Conservation (phyloP, 441 rosid genomes). For the Gossypium davidsonii region DNA sequence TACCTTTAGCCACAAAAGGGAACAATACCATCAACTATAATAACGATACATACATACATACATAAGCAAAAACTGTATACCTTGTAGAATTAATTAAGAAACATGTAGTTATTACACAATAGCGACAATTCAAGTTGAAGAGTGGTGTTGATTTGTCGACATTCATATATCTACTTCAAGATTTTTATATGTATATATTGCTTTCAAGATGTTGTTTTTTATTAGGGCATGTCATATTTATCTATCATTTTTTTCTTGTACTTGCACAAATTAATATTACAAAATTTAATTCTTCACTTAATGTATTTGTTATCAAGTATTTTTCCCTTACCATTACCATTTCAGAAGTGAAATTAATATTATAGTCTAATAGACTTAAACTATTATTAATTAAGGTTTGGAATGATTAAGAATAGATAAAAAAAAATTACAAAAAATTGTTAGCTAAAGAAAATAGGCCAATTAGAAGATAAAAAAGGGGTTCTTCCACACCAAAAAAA, state of each 20-base stretch:
- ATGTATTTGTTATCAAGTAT: no score
- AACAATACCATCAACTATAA: neutral
- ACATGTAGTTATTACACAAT: neutral
- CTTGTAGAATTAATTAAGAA: neutral
- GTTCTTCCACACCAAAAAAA: neutral
- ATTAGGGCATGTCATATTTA: neutral
- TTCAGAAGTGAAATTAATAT: no score
- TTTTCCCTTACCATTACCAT: no score
- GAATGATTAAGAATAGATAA: no score
- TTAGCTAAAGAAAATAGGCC: no score
- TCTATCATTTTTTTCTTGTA: neutral
- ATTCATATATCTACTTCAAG: neutral
- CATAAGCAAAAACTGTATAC: neutral
- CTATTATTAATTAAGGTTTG: no score
- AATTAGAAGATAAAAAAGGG: no score
- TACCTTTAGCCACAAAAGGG: neutral
- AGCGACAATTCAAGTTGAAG: conserved; percentile 4
- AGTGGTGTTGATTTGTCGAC: neutral
- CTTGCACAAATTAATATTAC: neutral
- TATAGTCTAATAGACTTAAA: no score
- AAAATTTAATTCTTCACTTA: neutral
- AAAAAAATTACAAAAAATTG: no score
- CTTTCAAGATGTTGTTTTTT: conserved; percentile 3
- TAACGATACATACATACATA: neutral
- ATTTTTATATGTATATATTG: neutral